Evolutionary conservation across 345 rosid genomes (phyloP).

Genomic region (Iberis pinnata): DNA sequence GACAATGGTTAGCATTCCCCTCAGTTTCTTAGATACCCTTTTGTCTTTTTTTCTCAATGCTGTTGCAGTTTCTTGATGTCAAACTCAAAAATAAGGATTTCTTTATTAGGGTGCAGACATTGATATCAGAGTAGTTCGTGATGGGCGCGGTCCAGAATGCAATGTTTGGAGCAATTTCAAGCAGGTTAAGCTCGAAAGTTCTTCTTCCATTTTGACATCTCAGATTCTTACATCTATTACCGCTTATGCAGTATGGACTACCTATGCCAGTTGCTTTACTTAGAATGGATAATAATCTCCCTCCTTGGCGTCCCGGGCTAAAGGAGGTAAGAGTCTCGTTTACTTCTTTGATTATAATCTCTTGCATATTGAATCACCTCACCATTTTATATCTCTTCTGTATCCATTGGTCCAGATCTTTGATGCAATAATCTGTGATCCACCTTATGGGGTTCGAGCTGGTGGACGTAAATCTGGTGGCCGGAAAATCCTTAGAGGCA

Average conservation of each 20-base stretch:
- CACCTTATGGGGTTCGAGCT: constrained; percentile 95
- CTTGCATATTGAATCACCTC: neutral
- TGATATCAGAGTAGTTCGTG: constrained; percentile 89
- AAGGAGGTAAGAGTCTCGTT: constrained; percentile 53
- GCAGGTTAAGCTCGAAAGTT: constrained; percentile 48
- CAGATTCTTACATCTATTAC: constrained; percentile 1
- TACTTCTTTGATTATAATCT: neutral
- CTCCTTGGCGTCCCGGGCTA: constrained; percentile 87
- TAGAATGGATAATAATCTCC: constrained; percentile 89
- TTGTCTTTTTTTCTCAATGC: constrained; percentile 10
- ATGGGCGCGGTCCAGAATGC: constrained; percentile 95
- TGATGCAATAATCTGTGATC: constrained; percentile 88
- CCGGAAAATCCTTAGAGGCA: constrained; percentile 78
- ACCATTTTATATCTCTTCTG: neutral
- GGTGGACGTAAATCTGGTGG: constrained; percentile 98
- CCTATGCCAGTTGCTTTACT: constrained; percentile 73
- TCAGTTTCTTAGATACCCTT: too few relatives aligned
- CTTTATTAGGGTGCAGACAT: constrained; percentile 86
- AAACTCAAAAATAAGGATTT: constrained; percentile 15
- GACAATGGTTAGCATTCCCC: too few relatives aligned
- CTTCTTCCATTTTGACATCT: neutral
- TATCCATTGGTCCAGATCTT: constrained; percentile 44
- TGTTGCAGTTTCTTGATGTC: neutral
- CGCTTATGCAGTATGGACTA: constrained; percentile 65
- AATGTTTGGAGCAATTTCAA: constrained; percentile 98